Evolutionary conservation across 2,329 filamentous ascomycete genomes (phyloP), one percentile per base, ranked within the genome.

Genomic region (Colletotrichum filicis): DNA sequence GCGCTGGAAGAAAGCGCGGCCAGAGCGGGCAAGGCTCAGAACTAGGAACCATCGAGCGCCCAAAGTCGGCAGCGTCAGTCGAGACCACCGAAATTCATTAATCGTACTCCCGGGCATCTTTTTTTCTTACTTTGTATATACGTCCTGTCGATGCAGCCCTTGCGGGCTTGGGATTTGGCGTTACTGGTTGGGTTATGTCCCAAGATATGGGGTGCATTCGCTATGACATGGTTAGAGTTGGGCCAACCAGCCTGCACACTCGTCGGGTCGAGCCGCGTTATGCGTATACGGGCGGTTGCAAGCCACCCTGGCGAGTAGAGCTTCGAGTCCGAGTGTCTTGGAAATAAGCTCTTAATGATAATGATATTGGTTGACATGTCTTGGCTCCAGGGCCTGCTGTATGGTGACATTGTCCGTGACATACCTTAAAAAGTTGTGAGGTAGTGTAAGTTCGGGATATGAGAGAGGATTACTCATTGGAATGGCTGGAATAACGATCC

Each of bases 11-110:
- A 77, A 95, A 94, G 85, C 86, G 92, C 77, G 92, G 89, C 4
- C 91, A 92, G 78, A 92, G 90, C 77, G 92, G 92, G 12, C 91
- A 91, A 77, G 92, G 92, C 35, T 87, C 93, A 74, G 93, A 97
- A 82, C 82, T 97, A 67, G 90, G 91, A 57, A 87, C 86, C 55
- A 93, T 96, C 78, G 86, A 90, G 37, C 80, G 80, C 49, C 78
- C 81, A 30, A 75, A 73, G 57, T 76, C 78, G n/a, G 77, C 80
- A 52, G 76, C 77, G 56, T 74, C 78, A 19, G 73, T 79, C n/a
- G 75, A 78, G 66, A 72, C 74, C 6, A 67, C 73, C n/a, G 76
- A 77, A 59, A 64, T 75, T 42, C 71, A 62, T 52, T 75, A 35
- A 67, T 67, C 6, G 26, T 56, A 49, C 28, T 19, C 22, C 22